A percentile compares a stretch with the other conserved stretches of the same genome.
Conservation (phyloP, 306 rosid species). For the Begonia masoniana region DNA sequence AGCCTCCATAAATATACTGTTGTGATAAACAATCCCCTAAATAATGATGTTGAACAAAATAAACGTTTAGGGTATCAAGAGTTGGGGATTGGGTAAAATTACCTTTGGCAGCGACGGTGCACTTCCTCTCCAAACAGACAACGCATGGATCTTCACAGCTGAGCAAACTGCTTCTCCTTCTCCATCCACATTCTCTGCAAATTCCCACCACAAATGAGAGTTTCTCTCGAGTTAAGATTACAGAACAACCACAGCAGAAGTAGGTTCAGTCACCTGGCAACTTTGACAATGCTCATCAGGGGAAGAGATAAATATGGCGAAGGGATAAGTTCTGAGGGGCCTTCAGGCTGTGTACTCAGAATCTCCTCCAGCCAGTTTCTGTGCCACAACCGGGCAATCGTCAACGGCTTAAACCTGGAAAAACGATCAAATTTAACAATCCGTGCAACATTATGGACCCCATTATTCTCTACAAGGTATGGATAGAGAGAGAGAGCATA, state of each 20-base stretch:
- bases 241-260: neutral
- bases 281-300: constrained; percentile 75
- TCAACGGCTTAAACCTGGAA: constrained; percentile 36
- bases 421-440: neutral
- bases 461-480: too few species aligned
- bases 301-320: constrained; percentile 80
- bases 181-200: constrained; percentile 91
- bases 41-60: too few species aligned
- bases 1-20: too few species aligned
- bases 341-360: constrained; percentile 41
- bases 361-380: constrained; percentile 71
- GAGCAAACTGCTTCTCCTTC: constrained; percentile 38
- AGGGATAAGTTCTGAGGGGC: constrained; percentile 34
- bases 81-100: neutral
- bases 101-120: constrained; percentile 92
- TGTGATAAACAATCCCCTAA: too few species aligned
- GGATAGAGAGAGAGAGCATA: constrained; percentile 3
- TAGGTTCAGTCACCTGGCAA: constrained; percentile 57
- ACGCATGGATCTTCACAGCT: constrained; percentile 81
- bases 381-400: constrained; percentile 90
- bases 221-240: too few species aligned
- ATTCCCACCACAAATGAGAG: constrained; percentile 5
- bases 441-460: too few species aligned
- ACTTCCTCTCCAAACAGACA: constrained; percentile 87
- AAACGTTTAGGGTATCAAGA: too few species aligned